phyloP scores from a whole-genome alignment of 495 filamentous ascomycete species.

The Lichenothelia convexa region DNA sequence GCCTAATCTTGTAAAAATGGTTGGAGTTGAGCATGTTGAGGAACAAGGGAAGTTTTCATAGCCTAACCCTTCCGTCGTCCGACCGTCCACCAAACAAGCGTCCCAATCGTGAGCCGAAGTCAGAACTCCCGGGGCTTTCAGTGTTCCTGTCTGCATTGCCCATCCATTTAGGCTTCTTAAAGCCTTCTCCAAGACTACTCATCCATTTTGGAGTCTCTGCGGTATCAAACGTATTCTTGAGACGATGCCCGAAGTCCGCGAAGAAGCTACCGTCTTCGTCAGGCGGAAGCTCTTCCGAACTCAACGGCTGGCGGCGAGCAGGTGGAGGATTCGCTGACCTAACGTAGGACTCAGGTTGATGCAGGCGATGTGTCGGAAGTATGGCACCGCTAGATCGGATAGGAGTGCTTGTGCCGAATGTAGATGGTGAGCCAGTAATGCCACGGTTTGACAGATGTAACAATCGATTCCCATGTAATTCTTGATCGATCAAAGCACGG shows the following conservation, averaged over 20 bases:
- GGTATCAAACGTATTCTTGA: slow-evolving; percentile 81
- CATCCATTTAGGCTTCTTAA: slow-evolving; percentile 78
- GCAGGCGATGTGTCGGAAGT: not conserved
- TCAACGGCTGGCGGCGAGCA: not conserved
- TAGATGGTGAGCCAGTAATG: too few relatives aligned
- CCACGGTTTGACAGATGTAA: slow-evolving; percentile 15
- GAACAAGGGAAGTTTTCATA: too few relatives aligned
- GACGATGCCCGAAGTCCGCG: slow-evolving; percentile 60
- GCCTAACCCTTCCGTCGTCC: slow-evolving; percentile 29
- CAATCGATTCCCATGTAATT: slow-evolving; percentile 45
- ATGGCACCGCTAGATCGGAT: too few relatives aligned
- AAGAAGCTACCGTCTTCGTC: slow-evolving; percentile 59
- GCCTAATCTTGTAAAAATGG: too few relatives aligned
- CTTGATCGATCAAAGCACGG: slow-evolving; percentile 78
- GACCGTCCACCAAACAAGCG: slow-evolving; percentile 38
- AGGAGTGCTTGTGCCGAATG: slow-evolving; percentile 4
- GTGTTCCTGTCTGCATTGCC: slow-evolving; percentile 30
- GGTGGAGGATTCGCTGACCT: not conserved
- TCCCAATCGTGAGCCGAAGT: slow-evolving; percentile 23
- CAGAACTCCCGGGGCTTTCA: slow-evolving; percentile 11
- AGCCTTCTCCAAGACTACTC: slow-evolving; percentile 39
- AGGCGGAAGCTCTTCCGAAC: slow-evolving; percentile 20
- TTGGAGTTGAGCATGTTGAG: too few relatives aligned
- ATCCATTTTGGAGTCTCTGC: slow-evolving; percentile 68
- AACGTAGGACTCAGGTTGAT: not conserved